Evolutionary conservation across 1,139 yeast species (phyloP).

Genomic region (Nakaseomyces kungkrabaensis): DNA sequence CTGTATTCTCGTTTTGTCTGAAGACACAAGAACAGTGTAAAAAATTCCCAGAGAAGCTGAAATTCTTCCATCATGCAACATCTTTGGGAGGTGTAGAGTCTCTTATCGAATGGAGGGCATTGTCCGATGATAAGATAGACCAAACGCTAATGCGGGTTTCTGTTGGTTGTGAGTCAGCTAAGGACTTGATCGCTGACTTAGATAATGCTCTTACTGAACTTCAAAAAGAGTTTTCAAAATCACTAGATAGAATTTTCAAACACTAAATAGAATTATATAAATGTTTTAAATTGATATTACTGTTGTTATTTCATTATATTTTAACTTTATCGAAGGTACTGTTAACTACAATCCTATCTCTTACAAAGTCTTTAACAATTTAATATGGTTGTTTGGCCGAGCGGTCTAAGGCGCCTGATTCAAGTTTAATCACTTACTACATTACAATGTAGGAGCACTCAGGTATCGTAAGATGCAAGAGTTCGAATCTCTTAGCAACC

Average conservation of each 20-base stretch:
- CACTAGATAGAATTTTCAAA: not conserved
- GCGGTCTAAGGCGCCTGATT: constrained; percentile 28
- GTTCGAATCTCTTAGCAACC: constrained; percentile 24
- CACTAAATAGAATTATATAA: not conserved
- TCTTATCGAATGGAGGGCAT: constrained; percentile 80
- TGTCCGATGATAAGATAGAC: constrained; percentile 54
- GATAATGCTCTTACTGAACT: constrained; percentile 33
- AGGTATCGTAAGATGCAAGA: constrained; percentile 27
- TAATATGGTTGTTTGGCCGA: constrained; percentile 25
- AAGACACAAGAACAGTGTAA: constrained; percentile 47
- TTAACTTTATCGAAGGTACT: too few species aligned
- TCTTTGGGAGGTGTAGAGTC: constrained; percentile 90
- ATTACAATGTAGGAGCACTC: constrained; percentile 16
- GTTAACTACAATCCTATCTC: too few species aligned
- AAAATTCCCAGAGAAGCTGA: constrained; percentile 54
- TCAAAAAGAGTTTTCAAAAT: constrained; percentile 8
- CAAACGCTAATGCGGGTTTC: constrained; percentile 59
- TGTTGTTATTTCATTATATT: too few species aligned
- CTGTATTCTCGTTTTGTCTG: constrained; percentile 64
- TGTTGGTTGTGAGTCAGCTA: constrained; percentile 65
- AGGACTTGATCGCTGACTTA: constrained; percentile 65
- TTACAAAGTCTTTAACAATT: not conserved
- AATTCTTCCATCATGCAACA: constrained; percentile 79
- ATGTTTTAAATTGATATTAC: not conserved
- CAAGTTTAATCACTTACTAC: constrained; percentile 16